These are phyloP conservation scores for Tolypocladium endophyticum DNA, from an alignment of 2,329 filamentous ascomycete species.

Conservation along the genomic window DNA sequence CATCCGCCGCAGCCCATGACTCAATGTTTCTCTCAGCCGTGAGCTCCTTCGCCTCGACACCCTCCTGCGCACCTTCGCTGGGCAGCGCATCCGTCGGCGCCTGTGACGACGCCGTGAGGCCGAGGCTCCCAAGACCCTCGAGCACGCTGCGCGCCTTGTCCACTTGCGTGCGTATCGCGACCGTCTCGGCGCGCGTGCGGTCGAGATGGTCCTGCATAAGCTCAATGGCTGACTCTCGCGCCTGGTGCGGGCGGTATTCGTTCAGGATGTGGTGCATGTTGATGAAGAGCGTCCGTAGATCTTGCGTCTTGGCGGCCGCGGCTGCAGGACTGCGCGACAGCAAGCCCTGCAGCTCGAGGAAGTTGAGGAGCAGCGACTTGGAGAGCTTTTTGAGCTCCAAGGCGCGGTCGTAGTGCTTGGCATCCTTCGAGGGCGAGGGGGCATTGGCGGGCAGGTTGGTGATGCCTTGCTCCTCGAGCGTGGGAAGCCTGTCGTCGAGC, in stretches of 20 bases:
- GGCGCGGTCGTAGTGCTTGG: slow-evolving; percentile 50
- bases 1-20: slow-evolving; percentile 32
- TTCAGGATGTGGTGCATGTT: slow-evolving; percentile 93
- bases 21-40: slow-evolving; percentile 18
- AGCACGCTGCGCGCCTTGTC: slow-evolving; percentile 66
- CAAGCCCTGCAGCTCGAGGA: slow-evolving; percentile 66
- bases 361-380: slow-evolving; percentile 80
- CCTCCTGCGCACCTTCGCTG: neutral
- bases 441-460: slow-evolving; percentile 46
- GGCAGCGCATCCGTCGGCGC: slow-evolving; percentile 7
- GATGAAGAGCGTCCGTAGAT: slow-evolving; percentile 73
- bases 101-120: slow-evolving; percentile 12
- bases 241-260: slow-evolving; percentile 88
- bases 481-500: slow-evolving; percentile 52
- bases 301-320: slow-evolving; percentile 61
- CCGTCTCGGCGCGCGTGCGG: slow-evolving; percentile 61
- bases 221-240: slow-evolving; percentile 73
- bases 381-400: slow-evolving; percentile 65
- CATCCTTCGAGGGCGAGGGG: slow-evolving; percentile 31
- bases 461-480: slow-evolving; percentile 60
- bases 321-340: slow-evolving; percentile 23
- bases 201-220: slow-evolving; percentile 82
- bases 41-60: slow-evolving; percentile 7
- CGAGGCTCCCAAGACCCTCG: slow-evolving; percentile 51
- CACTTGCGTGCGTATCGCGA: slow-evolving; percentile 53